These are phyloP conservation scores for Hortaea sp. DNA, from an alignment of 2,329 filamentous ascomycete genomes.

Conservation along the genomic window DNA sequence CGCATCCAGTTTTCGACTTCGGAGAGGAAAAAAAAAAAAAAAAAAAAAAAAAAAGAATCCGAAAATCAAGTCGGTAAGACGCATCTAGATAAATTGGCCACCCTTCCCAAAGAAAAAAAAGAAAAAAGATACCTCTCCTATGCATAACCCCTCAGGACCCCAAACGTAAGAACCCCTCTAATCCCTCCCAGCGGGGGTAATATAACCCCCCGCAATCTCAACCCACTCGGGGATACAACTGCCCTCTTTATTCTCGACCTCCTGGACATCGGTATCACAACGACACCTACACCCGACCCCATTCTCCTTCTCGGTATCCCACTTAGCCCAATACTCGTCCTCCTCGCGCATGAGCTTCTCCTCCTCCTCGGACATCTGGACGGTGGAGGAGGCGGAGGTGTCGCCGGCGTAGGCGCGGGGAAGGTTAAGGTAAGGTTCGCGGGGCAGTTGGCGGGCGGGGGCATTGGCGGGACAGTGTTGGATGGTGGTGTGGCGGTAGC, in stretches of 20 bases:
- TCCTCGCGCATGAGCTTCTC: conserved; percentile 73
- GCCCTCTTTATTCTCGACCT: conserved; percentile 95
- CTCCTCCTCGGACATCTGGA: conserved; percentile 3
- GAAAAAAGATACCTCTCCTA: too few species aligned
- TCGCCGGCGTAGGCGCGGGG: neutral
- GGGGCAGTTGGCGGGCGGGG: conserved; percentile 71
- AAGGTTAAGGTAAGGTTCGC: conserved; percentile 59
- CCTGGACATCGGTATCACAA: conserved; percentile 94
- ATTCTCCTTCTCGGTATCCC: conserved; percentile 83
- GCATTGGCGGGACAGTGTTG: conserved; percentile 97
- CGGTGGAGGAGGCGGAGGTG: conserved; percentile 17
- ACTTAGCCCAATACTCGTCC: conserved; percentile 89
- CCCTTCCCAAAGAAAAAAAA: too few species aligned
- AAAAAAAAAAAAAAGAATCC: too few species aligned
- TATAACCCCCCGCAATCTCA: conserved; percentile 88
- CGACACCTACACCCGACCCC: conserved; percentile 93
- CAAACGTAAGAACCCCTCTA: neutral
- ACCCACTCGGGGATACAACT: conserved; percentile 96
- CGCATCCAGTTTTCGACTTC: too few species aligned
- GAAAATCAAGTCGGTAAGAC: too few species aligned
- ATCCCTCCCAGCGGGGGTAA: conserved; percentile 17
- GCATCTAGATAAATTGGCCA: too few species aligned
- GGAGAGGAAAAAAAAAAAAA: too few species aligned
- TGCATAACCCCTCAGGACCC: too few species aligned
- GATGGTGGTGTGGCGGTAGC: conserved; percentile 96